Evolutionary conservation across 768 basidiomycete species (phyloP), one percentile per base, ranked within the genome.

Genomic region (Naematelia aurantialba): DNA sequence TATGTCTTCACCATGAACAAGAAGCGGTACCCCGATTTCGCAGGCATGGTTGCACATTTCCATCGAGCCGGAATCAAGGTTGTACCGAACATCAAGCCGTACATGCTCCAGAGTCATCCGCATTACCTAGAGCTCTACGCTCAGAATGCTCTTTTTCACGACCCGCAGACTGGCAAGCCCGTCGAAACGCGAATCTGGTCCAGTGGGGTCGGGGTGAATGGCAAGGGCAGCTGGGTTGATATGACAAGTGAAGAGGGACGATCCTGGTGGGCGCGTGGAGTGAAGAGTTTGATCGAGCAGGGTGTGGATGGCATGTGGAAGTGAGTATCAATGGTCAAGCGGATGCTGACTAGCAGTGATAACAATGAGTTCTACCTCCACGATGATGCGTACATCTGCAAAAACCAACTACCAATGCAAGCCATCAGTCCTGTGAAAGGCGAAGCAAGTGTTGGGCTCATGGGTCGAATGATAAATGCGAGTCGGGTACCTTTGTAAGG

Each of bases 221-320:
- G 61, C 13, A 52, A 60, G 17, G 76, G 76, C 14, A 61, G 66
- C 39, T 78, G 76, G 76, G 62, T 69, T 0, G 76, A 78, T 50
- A 67, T 74, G 67, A 73, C 74, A 2, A 61, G 58, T 30, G 50
- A 66, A 30, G 75, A 52, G 2, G 70, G 71, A 0, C 47, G 73
- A 14, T 45, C 69, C 10, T 78, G 76, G 76, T 78, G 76, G 76
- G 61, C 53, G 4, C 59, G 68, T 11, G 76, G 76, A 19, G 73
- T 74, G 27, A 53, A 59, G 45, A 58, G 57, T 10, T 48, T 78
- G 22, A 69, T 75, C 22, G 63, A 66, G n/a, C 39, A 60, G 12
- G 76, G 76, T 2, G 64, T 66, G 22, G 76, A 78, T 59, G 68
- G 65, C n/a, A 69, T 72, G 68, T 76, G 74, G 74, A 70, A 76